These are phyloP conservation scores for Aspergillus pseudoglaucus DNA, from an alignment of 2,329 filamentous ascomycete genomes.

Conservation along the genomic window DNA sequence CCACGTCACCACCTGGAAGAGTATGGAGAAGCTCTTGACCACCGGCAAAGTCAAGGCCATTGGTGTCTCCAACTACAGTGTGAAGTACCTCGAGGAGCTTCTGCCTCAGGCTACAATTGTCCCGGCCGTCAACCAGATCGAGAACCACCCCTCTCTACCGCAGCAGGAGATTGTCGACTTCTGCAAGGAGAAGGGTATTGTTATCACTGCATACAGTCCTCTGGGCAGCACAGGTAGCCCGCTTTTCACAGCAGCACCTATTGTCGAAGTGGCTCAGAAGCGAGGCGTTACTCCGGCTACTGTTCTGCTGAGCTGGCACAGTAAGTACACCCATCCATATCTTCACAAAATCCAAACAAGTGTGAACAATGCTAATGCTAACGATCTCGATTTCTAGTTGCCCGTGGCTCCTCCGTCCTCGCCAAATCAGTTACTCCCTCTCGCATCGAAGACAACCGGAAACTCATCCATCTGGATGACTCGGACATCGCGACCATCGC, in stretches of 20 bases:
- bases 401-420: slow-evolving; percentile 35
- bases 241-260: slow-evolving; percentile 35
- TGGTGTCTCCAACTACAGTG: slow-evolving; percentile 55
- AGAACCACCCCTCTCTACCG: slow-evolving; percentile 66
- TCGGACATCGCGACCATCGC: slow-evolving; percentile 32
- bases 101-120: slow-evolving; percentile 52
- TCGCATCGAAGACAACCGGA: slow-evolving; percentile 36
- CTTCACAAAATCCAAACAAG: background rate
- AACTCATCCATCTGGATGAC: slow-evolving; percentile 33
- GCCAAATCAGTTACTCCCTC: slow-evolving; percentile 37
- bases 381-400: slow-evolving; percentile 16
- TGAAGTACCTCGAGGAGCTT: slow-evolving; percentile 49
- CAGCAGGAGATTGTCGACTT: slow-evolving; percentile 49
- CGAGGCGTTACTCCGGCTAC: slow-evolving; percentile 33
- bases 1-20: slow-evolving; percentile 71
- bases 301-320: slow-evolving; percentile 40
- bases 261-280: slow-evolving; percentile 37
- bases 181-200: slow-evolving; percentile 46
- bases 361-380: no score
- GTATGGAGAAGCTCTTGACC: slow-evolving; percentile 54
- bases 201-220: slow-evolving; percentile 48
- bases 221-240: slow-evolving; percentile 39
- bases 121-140: slow-evolving; percentile 73
- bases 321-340: slow-evolving; percentile 17
- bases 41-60: slow-evolving; percentile 52